These are phyloP conservation scores for Salvia splendens DNA, from an alignment of 257 asterid genomes.

Conservation along the genomic window DNA sequence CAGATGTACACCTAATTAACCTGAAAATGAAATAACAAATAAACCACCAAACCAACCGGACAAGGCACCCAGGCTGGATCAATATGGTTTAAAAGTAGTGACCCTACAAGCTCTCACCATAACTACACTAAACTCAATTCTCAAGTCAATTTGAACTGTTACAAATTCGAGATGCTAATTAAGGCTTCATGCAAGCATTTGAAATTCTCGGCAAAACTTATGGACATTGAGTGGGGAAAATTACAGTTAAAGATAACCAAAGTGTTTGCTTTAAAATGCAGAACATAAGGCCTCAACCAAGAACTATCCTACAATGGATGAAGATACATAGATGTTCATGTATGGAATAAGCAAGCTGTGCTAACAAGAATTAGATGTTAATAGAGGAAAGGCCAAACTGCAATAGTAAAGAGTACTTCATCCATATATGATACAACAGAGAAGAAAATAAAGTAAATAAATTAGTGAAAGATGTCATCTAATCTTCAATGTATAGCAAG, in stretches of 20 bases:
- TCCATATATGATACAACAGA: constrained; percentile 6
- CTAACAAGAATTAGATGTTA: neutral
- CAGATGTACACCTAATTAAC: neutral
- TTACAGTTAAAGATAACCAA: neutral
- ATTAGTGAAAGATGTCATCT: too few species aligned
- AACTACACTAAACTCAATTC: neutral
- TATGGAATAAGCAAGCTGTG: neutral
- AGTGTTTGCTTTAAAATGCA: constrained; percentile 13
- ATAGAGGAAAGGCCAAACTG: constrained; percentile 9
- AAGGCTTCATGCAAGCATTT: neutral
- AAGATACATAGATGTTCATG: neutral
- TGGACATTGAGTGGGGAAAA: constrained; percentile 4
- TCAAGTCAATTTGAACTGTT: neutral
- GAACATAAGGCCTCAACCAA: neutral
- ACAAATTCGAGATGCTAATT: neutral
- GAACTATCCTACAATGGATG: neutral
- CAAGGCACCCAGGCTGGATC: neutral
- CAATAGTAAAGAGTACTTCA: neutral
- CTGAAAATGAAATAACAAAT: neutral
- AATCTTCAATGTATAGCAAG: neutral
- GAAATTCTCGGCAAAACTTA: neutral
- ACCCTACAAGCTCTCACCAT: neutral
- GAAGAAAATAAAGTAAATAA: too few species aligned
- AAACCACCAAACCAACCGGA: constrained; percentile 3
- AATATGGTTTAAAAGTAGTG: neutral